A percentile compares a stretch with the other conserved stretches of the same genome.
These are phyloP conservation scores for Chlamydomonas sp. DNA, from an alignment of 139 green algal genomes.

Conservation along the genomic window DNA sequence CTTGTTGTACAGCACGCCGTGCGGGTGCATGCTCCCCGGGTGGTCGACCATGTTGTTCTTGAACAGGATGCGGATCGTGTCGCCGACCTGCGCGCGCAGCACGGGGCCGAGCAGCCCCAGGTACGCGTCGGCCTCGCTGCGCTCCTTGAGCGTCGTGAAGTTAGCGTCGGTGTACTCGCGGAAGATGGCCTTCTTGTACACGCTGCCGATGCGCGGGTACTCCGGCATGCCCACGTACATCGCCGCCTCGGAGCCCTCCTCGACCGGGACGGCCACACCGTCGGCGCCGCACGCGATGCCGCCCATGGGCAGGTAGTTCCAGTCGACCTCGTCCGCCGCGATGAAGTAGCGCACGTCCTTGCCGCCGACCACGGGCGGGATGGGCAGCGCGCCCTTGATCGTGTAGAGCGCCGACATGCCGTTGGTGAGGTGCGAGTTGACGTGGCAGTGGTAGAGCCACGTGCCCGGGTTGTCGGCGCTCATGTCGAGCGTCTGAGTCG, in stretches of 20 bases:
- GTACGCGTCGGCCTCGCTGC: constrained; percentile 37
- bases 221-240: constrained; percentile 29
- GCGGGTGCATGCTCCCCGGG: constrained; percentile 49
- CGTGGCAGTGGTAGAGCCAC: constrained; percentile 50
- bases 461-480: constrained; percentile 38
- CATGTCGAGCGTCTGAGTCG: constrained; percentile 27
- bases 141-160: constrained; percentile 39
- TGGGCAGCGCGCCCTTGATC: constrained; percentile 9
- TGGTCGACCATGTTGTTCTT: constrained; percentile 27
- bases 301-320: constrained; percentile 36
- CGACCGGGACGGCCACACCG: constrained; percentile 24
- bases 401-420: constrained; percentile 53
- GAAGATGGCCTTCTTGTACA: constrained; percentile 51
- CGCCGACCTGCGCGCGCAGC: constrained; percentile 52
- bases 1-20: constrained; percentile 69
- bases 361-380: constrained; percentile 11
- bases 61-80: constrained; percentile 42
- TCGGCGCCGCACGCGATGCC: constrained; percentile 32
- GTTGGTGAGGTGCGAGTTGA: constrained; percentile 49
- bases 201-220: constrained; percentile 33
- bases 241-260: constrained; percentile 18
- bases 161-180: constrained; percentile 62
- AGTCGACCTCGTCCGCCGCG: constrained; percentile 35
- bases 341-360: constrained; percentile 47
- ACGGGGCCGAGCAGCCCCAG: constrained; percentile 60